Conservation (phyloP, 345 rosid species). For the Barbarea vulgaris region DNA sequence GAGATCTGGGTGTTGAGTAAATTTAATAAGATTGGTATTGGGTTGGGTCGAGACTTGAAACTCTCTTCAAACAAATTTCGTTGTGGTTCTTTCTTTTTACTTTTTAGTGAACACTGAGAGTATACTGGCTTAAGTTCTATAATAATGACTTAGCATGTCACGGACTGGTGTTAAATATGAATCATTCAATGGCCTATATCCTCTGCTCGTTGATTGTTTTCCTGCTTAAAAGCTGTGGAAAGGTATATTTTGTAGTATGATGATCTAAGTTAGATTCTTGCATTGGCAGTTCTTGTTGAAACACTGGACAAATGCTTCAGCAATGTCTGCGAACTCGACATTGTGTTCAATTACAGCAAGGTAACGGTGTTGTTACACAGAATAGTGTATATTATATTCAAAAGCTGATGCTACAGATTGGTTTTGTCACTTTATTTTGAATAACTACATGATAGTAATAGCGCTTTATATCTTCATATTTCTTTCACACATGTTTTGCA, state of each 20-base stretch:
- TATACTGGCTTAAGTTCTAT: not conserved
- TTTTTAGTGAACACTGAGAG: not conserved
- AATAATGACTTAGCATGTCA: not conserved
- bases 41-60: not conserved
- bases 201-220: not conserved
- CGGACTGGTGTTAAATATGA: not conserved
- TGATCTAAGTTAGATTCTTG: constrained; percentile 27
- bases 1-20: not conserved
- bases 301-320: constrained; percentile 97
- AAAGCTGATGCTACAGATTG: not conserved
- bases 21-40: constrained; percentile 16
- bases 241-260: constrained; percentile 3
- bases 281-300: constrained; percentile 86
- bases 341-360: constrained; percentile 88
- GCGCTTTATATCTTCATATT: not conserved
- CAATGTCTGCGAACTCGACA: constrained; percentile 92
- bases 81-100: not conserved
- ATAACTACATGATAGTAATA: not conserved
- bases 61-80: not conserved
- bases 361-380: constrained; percentile 33
- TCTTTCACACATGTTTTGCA: constrained; percentile 39
- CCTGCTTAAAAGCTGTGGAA: not conserved
- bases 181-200: not conserved
- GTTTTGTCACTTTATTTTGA: not conserved
- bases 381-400: not conserved